phyloP scores from a whole-genome alignment of 2,329 filamentous ascomycete species.

The Alternaria longipes region DNA sequence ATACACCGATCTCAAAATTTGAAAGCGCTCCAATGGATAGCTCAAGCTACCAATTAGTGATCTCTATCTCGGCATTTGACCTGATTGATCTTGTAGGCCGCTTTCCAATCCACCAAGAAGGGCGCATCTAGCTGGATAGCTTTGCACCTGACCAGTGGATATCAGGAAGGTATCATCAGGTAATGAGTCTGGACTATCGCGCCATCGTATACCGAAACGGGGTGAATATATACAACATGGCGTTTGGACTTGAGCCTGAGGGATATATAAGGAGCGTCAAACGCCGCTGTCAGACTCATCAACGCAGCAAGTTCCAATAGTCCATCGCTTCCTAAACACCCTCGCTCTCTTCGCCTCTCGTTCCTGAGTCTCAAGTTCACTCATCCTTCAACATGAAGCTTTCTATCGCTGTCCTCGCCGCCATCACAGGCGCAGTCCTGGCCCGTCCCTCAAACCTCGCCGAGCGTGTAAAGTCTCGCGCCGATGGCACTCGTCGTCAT shows the following conservation, averaged over 20 bases:
- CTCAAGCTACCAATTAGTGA: neutral
- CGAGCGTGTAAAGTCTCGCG: conserved; percentile 25
- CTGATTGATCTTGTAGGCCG: neutral
- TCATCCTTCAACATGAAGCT: conserved; percentile 23
- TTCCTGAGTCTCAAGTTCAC: neutral
- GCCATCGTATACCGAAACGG: neutral
- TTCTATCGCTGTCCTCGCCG: conserved; percentile 19
- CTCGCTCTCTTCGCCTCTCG: neutral
- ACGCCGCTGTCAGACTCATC: neutral
- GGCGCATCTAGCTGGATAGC: neutral
- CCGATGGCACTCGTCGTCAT: conserved; percentile 25
- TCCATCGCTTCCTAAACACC: neutral
- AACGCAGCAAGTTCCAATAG: neutral
- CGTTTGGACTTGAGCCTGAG: neutral
- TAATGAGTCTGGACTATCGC: neutral
- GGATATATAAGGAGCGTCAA: neutral
- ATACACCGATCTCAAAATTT: neutral
- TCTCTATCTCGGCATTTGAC: neutral
- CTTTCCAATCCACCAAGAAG: neutral
- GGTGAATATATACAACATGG: neutral
- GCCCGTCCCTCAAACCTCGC: conserved; percentile 27
- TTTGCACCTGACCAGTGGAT: neutral
- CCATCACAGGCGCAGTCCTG: conserved; percentile 21
- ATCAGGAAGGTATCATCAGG: conserved; percentile 9
- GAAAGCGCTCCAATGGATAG: neutral